A percentile compares a stretch with the other conserved stretches of the same genome.
phyloP scores from a whole-genome alignment of 2,329 filamentous ascomycete genomes.

The Fusarium verticillioides region DNA sequence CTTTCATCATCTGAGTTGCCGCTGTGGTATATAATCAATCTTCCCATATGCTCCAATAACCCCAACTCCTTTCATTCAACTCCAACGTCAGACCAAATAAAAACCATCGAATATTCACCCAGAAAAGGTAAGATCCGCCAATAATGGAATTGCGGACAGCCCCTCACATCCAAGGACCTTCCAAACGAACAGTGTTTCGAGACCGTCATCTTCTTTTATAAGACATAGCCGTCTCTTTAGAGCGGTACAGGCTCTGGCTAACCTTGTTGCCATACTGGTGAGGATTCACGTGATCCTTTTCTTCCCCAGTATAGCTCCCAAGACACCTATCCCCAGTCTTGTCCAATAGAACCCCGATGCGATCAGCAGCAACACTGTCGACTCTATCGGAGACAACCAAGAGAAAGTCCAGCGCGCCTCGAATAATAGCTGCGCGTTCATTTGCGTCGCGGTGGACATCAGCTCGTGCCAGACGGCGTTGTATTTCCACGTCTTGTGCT shows the following conservation, averaged over 20 bases:
- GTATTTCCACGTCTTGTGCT: neutral
- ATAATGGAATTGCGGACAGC: neutral
- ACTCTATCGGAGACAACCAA: neutral
- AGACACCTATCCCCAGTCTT: neutral
- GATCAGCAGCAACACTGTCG: neutral
- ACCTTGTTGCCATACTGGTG: neutral
- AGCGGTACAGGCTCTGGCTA: neutral
- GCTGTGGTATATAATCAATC: too few species aligned
- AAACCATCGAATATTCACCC: neutral
- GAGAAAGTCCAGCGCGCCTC: conserved; percentile 19
- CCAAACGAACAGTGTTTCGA: neutral
- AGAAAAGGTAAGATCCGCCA: too few species aligned
- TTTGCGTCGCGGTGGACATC: neutral
- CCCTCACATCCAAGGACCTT: too few species aligned
- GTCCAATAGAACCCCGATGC: neutral
- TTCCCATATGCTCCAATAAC: neutral
- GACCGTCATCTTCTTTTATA: neutral
- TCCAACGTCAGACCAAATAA: neutral
- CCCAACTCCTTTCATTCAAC: neutral
- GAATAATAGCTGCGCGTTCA: neutral
- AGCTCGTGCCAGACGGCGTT: neutral
- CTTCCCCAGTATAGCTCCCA: conserved; percentile 11
- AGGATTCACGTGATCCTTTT: neutral
- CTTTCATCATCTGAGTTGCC: neutral
- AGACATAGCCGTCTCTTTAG: conserved; percentile 11